Evolutionary conservation across 1,284 basidiomycete genomes (phyloP).

Genomic region (Mycena citricolor): DNA sequence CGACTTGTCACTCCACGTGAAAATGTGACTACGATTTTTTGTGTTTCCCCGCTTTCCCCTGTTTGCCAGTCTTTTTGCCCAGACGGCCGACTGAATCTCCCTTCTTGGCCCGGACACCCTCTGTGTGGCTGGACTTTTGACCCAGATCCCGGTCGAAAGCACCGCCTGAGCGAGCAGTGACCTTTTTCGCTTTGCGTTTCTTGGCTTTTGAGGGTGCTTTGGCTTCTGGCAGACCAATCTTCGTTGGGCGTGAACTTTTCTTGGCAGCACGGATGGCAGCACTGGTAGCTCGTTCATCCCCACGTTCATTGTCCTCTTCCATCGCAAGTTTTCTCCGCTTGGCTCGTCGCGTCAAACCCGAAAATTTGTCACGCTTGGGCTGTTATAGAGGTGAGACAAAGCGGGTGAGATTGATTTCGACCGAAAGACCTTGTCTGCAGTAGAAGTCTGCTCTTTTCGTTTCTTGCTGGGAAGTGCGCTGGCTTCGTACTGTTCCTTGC

Average conservation of each 20-base stretch:
- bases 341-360: constrained; percentile 79
- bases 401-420: background rate
- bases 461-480: constrained; percentile 19
- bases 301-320: constrained; percentile 72
- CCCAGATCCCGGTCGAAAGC: constrained; percentile 47
- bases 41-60: constrained; percentile 30
- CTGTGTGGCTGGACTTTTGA: constrained; percentile 32
- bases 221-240: constrained; percentile 36
- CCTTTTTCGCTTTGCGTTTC: constrained; percentile 25
- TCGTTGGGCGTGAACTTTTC: constrained; percentile 61
- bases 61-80: constrained; percentile 50
- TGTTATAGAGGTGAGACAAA: constrained; percentile 29
- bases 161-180: constrained; percentile 27
- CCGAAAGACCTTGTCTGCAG: constrained; percentile 11
- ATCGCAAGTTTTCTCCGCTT: constrained; percentile 85
- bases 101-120: constrained; percentile 50
- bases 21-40: background rate
- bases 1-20: constrained; percentile 16
- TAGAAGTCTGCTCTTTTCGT: constrained; percentile 27
- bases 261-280: constrained; percentile 86
- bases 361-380: constrained; percentile 82
- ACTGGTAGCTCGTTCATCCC: constrained; percentile 54
- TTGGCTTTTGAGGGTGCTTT: constrained; percentile 22
- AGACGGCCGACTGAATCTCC: constrained; percentile 48
- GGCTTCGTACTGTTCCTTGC: constrained; percentile 71